phyloP scores from a whole-genome alignment of 768 basidiomycete genomes.

The Phaffia australis region DNA sequence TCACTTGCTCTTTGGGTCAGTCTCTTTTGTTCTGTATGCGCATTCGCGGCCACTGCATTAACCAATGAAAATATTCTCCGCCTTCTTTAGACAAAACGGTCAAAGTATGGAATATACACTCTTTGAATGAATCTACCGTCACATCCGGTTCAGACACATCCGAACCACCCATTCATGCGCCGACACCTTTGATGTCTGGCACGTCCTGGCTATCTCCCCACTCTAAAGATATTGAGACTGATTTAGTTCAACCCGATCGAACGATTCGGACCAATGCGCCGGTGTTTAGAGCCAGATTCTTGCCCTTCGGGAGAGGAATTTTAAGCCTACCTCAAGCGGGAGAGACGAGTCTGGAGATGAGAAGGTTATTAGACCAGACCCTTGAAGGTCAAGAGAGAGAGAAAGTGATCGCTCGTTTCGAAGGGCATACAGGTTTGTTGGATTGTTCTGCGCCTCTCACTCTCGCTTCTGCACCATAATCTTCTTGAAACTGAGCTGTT shows the following conservation, averaged over 20 bases:
- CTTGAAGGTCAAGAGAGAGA: conserved; percentile 37
- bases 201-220: conserved; percentile 4
- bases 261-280: conserved; percentile 65
- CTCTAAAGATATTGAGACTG: conserved; percentile 8
- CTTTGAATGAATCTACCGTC: conserved; percentile 36
- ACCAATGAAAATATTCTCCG: neutral
- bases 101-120: conserved; percentile 56
- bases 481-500: no score
- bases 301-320: conserved; percentile 85
- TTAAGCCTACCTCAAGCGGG: conserved; percentile 81
- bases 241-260: conserved; percentile 17
- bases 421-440: conserved; percentile 53
- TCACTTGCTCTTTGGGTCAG: conserved; percentile 70
- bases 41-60: neutral
- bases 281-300: conserved; percentile 82
- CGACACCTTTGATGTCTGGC: no score
- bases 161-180: no score
- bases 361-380: conserved; percentile 41
- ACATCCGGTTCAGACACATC: conserved; percentile 32
- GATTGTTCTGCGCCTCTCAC: no score
- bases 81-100: conserved; percentile 61
- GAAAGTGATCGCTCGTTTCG: conserved; percentile 59
- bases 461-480: no score
- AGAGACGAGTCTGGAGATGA: conserved; percentile 69
- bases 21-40: neutral